phyloP scores from a whole-genome alignment of 2,329 filamentous ascomycete genomes.

The Fusarium tupiense region DNA sequence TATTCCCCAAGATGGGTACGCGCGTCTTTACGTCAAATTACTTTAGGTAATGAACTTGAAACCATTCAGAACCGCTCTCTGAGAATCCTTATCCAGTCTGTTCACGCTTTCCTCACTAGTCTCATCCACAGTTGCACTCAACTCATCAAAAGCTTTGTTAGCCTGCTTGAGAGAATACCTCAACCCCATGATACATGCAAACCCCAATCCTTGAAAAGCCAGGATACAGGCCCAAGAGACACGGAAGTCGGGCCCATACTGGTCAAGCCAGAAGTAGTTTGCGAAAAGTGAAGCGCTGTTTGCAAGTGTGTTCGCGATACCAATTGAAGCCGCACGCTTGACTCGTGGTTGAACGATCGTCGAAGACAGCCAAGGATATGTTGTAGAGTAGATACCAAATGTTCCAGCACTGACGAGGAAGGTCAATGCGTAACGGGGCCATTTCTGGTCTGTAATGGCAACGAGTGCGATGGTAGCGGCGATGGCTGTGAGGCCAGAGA shows the following conservation, averaged over 20 bases:
- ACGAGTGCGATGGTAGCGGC: not conserved
- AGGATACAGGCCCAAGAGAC: not conserved
- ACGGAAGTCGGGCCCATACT: not conserved
- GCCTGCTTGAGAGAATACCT: not conserved
- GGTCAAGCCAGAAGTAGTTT: not conserved
- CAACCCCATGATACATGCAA: not conserved
- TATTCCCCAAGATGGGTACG: accelerated
- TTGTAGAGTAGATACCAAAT: not conserved
- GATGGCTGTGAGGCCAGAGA: not conserved
- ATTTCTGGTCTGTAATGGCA: not conserved
- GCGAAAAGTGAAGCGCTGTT: not conserved
- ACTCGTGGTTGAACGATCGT: not conserved
- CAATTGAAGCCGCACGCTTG: not conserved
- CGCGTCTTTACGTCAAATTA: accelerated
- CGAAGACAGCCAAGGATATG: not conserved
- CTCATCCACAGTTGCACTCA: not conserved
- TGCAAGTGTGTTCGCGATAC: not conserved
- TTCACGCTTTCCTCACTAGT: not conserved
- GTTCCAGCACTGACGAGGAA: not conserved
- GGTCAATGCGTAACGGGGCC: not conserved
- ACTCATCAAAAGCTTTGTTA: not conserved
- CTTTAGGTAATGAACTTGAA: not conserved
- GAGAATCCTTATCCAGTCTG: not conserved
- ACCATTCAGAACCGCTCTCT: not conserved
- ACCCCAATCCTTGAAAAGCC: not conserved